phyloP scores from a whole-genome alignment of 805 yeast genomes.

The Wickerhamomyces silvicola region DNA sequence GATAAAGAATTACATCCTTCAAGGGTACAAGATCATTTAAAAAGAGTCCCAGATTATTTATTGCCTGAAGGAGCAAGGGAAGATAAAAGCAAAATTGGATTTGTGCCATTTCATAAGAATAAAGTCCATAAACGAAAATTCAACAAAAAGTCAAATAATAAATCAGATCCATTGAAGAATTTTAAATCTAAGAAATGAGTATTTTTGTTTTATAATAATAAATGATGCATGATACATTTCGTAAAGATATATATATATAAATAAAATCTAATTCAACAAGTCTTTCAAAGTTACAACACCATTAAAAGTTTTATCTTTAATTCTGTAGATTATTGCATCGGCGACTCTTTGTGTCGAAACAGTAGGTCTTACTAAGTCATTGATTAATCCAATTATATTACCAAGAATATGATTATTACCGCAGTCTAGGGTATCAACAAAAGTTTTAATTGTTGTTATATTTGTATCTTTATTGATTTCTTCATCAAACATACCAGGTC shows the following conservation, averaged over 20 bases:
- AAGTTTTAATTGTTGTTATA: slow-evolving; percentile 36
- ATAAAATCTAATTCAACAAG: slow-evolving; percentile 23
- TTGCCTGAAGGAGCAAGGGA: slow-evolving; percentile 73
- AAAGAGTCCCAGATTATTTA: slow-evolving; percentile 87
- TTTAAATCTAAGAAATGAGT: slow-evolving; percentile 29
- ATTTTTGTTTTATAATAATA: background rate
- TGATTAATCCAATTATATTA: slow-evolving; percentile 32
- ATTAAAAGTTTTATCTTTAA: slow-evolving; percentile 40
- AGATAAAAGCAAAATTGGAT: slow-evolving; percentile 50
- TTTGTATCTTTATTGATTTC: slow-evolving; percentile 24
- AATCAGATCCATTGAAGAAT: slow-evolving; percentile 60
- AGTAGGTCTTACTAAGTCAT: slow-evolving; percentile 51
- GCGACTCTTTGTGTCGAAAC: slow-evolving; percentile 69
- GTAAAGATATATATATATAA: background rate
- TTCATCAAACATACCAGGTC: slow-evolving; percentile 83
- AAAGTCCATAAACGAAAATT: slow-evolving; percentile 38
- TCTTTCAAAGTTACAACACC: slow-evolving; percentile 60
- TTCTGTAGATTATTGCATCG: slow-evolving; percentile 43
- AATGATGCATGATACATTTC: background rate
- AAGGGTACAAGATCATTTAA: slow-evolving; percentile 77
- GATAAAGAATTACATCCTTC: slow-evolving; percentile 84
- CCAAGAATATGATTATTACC: slow-evolving; percentile 37
- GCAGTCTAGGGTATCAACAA: slow-evolving; percentile 37
- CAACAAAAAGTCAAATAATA: slow-evolving; percentile 32
- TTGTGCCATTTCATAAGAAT: slow-evolving; percentile 63